Evolutionary conservation across 495 filamentous ascomycete genomes (phyloP).

Genomic region (Patellaria atrata): DNA sequence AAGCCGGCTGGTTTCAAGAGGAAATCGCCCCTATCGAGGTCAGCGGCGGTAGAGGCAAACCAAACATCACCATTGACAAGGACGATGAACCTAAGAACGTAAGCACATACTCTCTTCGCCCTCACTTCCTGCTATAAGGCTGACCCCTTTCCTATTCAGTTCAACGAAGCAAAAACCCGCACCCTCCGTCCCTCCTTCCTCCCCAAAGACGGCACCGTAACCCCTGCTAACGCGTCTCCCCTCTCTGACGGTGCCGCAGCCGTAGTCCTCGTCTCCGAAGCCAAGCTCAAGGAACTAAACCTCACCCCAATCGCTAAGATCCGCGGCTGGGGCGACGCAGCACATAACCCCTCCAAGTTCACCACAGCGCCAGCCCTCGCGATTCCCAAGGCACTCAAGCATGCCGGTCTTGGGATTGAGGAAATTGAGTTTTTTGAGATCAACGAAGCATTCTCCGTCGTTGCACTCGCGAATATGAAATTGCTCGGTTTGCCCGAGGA

Average conservation of each 20-base stretch:
- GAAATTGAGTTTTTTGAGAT: slow-evolving; percentile 91
- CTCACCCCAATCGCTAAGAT: slow-evolving; percentile 91
- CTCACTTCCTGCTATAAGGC: slow-evolving; percentile 1
- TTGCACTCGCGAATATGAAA: slow-evolving; percentile 91
- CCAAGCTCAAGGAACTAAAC: slow-evolving; percentile 71
- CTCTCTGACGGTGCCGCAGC: slow-evolving; percentile 89
- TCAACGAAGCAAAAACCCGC: slow-evolving; percentile 84
- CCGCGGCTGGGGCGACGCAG: slow-evolving; percentile 90
- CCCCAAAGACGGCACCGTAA: slow-evolving; percentile 73
- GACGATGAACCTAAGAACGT: slow-evolving; percentile 95
- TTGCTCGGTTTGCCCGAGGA: slow-evolving; percentile 60
- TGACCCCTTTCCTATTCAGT: slow-evolving; percentile 26
- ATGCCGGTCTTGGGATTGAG: slow-evolving; percentile 62
- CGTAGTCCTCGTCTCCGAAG: slow-evolving; percentile 79
- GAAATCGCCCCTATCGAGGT: slow-evolving; percentile 90
- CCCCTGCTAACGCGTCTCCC: slow-evolving; percentile 92
- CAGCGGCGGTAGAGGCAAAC: slow-evolving; percentile 78
- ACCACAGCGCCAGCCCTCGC: slow-evolving; percentile 90
- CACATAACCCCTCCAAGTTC: slow-evolving; percentile 79
- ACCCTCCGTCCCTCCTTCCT: slow-evolving; percentile 75
- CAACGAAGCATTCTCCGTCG: slow-evolving; percentile 97
- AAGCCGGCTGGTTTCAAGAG: slow-evolving; percentile 57
- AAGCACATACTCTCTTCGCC: slow-evolving; percentile 14
- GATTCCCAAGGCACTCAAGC: slow-evolving; percentile 89
- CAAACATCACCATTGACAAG: slow-evolving; percentile 58